Conservation (phyloP, 306 rosid species). For the Trichosanthes truncata region DNA sequence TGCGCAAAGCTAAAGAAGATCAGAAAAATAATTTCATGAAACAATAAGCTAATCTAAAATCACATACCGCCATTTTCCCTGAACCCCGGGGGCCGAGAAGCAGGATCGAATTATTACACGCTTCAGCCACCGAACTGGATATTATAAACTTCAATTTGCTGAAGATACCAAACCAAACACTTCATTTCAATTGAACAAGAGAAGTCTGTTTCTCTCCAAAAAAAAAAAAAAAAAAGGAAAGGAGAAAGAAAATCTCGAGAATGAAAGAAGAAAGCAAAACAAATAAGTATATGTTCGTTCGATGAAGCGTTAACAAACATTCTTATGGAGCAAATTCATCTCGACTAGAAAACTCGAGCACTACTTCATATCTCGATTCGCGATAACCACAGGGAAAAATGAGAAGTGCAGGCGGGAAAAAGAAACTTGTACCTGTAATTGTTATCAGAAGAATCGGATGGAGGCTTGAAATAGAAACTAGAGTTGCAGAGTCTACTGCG, state of each 20-base stretch:
- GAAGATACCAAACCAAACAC: constrained; percentile 7
- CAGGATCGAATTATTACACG: constrained; percentile 78
- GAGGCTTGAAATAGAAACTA: constrained; percentile 35
- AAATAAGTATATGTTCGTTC: neutral
- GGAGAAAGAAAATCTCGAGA: neutral
- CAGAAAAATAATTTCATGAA: neutral
- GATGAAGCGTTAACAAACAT: neutral
- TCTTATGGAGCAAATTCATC: neutral
- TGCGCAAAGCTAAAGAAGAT: neutral
- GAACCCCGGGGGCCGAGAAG: constrained; percentile 93
- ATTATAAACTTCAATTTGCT: constrained; percentile 78
- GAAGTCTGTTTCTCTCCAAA: neutral
- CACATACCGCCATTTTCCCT: constrained; percentile 64
- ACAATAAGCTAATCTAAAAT: neutral
- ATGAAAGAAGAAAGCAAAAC: neutral
- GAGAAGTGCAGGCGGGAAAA: neutral
- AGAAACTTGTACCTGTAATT: constrained; percentile 37
- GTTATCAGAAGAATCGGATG: constrained; percentile 37
- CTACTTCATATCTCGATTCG: neutral
- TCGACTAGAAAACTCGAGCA: neutral
- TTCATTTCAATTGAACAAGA: neutral
- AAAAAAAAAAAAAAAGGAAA: neutral
- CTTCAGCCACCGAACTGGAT: constrained; percentile 73
- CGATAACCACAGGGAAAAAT: neutral
- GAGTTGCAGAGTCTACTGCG: constrained; percentile 56